Conservation (phyloP, 2,329 filamentous ascomycete genomes). For the Ceratocystis cubensis region DNA sequence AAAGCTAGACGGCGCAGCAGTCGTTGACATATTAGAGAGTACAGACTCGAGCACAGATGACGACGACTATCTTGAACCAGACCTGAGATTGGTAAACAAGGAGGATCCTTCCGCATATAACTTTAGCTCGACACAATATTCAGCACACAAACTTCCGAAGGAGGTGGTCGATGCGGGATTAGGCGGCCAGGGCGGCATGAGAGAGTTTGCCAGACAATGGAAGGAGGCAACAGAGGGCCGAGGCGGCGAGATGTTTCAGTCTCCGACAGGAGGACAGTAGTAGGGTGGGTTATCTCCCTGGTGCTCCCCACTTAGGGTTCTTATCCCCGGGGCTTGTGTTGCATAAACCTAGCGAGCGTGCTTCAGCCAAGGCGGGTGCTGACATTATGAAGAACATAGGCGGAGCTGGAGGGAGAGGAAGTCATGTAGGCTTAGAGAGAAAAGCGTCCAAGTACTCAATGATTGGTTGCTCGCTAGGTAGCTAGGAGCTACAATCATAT, state of each 20-base stretch:
- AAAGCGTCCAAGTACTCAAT: too few relatives aligned
- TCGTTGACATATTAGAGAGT: conserved; percentile 25
- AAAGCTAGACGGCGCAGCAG: conserved; percentile 23
- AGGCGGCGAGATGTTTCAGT: conserved; percentile 32
- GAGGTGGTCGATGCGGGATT: conserved; percentile 69
- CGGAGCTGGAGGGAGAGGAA: neutral
- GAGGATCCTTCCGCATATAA: conserved; percentile 83
- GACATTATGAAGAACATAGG: neutral
- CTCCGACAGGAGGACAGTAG: conserved; percentile 21
- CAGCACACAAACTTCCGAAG: conserved; percentile 85
- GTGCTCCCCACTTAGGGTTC: neutral
- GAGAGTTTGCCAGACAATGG: conserved; percentile 70
- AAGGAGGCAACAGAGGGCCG: conserved; percentile 42
- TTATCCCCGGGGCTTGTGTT: neutral
- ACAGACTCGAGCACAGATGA: conserved; percentile 24
- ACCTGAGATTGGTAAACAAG: conserved; percentile 68
- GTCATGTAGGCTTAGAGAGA: too few relatives aligned
- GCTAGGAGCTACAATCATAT: neutral
- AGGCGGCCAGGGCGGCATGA: conserved; percentile 60
- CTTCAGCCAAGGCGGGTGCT: neutral
- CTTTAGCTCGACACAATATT: conserved; percentile 77
- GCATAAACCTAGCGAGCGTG: neutral
- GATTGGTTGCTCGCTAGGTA: neutral
- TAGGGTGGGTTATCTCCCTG: too few relatives aligned
- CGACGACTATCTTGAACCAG: conserved; percentile 43